A percentile compares a stretch with the other conserved stretches of the same genome.
phyloP scores from a whole-genome alignment of 179 eudicot species.

The Silene coronaria region DNA sequence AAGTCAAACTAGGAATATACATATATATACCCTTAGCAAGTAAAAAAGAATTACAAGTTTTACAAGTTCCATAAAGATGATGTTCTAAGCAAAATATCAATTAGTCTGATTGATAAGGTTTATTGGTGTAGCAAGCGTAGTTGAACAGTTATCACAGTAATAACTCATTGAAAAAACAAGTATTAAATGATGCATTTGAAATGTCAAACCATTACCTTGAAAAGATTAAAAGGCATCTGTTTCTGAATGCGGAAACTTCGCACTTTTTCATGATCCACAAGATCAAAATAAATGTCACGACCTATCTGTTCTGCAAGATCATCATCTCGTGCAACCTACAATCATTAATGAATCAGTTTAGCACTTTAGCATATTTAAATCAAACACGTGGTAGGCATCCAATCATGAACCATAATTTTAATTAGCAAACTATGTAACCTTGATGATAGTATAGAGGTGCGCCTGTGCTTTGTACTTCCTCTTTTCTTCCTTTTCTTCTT shows the following conservation, averaged over 20 bases:
- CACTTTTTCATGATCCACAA: slow-evolving; percentile 89
- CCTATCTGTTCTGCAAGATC: slow-evolving; percentile 76
- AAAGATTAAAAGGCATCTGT: slow-evolving; percentile 50
- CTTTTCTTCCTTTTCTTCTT: slow-evolving; percentile 76
- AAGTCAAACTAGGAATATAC: neutral
- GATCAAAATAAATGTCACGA: slow-evolving; percentile 72
- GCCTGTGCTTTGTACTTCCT: slow-evolving; percentile 76
- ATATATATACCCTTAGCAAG: neutral
- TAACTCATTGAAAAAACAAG: neutral
- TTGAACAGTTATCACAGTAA: neutral
- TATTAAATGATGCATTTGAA: neutral
- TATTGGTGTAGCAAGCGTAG: neutral
- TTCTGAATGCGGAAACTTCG: slow-evolving; percentile 75
- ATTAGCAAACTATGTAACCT: slow-evolving; percentile 37
- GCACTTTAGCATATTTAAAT: neutral
- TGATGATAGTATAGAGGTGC: slow-evolving; percentile 81
- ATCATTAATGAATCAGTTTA: slow-evolving; percentile 19
- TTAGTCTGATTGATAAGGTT: neutral
- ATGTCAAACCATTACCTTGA: slow-evolving; percentile 49
- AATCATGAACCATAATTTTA: neutral
- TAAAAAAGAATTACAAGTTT: neutral
- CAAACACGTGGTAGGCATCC: neutral
- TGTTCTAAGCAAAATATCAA: neutral
- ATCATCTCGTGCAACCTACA: slow-evolving; percentile 79
- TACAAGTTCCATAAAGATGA: neutral